A percentile compares a stretch with the other conserved stretches of the same genome.
Evolutionary conservation across 768 basidiomycete genomes (phyloP).

Genomic region (Gloeophyllum trabeum): DNA sequence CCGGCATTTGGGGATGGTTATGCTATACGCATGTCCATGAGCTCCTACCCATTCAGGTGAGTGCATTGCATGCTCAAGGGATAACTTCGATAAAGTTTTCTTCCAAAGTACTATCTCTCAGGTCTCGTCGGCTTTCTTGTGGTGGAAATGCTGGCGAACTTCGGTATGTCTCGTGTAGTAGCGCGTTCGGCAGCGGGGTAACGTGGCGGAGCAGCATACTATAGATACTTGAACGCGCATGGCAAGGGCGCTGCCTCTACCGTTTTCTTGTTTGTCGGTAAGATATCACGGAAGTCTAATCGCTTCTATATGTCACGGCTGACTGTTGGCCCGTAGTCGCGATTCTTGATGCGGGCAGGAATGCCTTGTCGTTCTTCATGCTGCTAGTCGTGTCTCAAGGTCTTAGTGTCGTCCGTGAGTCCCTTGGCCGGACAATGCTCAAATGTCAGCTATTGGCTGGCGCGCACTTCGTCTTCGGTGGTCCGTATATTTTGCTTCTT

Average conservation of each 20-base stretch:
- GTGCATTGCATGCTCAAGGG: neutral
- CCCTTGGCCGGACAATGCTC: slow-evolving; percentile 75
- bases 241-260: slow-evolving; percentile 64
- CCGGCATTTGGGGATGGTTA: slow-evolving; percentile 67
- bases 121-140: slow-evolving; percentile 77
- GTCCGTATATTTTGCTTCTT: slow-evolving; percentile 37
- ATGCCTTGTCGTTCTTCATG: slow-evolving; percentile 93
- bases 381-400: slow-evolving; percentile 88
- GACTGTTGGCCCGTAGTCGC: slow-evolving; percentile 46
- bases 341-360: slow-evolving; percentile 90
- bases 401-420: slow-evolving; percentile 83
- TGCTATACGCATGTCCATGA: slow-evolving; percentile 77
- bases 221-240: slow-evolving; percentile 88
- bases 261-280: slow-evolving; percentile 89
- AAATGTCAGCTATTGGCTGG: slow-evolving; percentile 72
- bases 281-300: slow-evolving; percentile 15
- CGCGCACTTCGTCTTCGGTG: slow-evolving; percentile 89
- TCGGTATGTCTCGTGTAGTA: slow-evolving; percentile 37
- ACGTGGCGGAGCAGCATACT: slow-evolving; percentile 50
- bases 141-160: slow-evolving; percentile 91
- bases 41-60: slow-evolving; percentile 80
- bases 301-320: neutral
- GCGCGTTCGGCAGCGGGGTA: neutral
- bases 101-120: slow-evolving; percentile 76
- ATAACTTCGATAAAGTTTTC: slow-evolving; percentile 1